Evolutionary conservation across 257 asterid species (phyloP), one percentile per base, ranked within the genome.

Genomic region (Solanum dulcamara): DNA sequence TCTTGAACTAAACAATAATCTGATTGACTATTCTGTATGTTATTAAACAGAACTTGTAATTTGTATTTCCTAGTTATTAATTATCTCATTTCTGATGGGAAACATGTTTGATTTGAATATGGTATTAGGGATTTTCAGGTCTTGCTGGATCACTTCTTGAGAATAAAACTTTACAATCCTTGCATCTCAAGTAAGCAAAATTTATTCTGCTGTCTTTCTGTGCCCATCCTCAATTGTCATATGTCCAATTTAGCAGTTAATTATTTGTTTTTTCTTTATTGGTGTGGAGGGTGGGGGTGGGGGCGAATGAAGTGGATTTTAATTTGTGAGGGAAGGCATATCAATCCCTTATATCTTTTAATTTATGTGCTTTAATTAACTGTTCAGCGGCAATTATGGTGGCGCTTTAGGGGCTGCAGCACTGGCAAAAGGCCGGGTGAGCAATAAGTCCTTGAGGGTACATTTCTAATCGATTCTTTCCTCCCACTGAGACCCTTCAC

Each of bases 111-210:
- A 85, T 91, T 93, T 92, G 92, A 91, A 90, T 90, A 92, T 93
- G 99, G 97, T 93, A 95, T 93, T 94, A 97, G 99, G 99, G 99
- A 91, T 94, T 95, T 91, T 94, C 99, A 85, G 94, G 98, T 90
- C 96, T 97, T 89, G 99, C 97, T 86, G 99, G 89, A 90, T 98
- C 97, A 35, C 91, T 97, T 86, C 93, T 95, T 86, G 95, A 94
- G 93, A 97, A 95, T 89, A 95, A 87, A 88, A 92, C 85, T 70
- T 64, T 97, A 46, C 93, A 92, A 81, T 85, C 97, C 11, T 88
- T 97, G 85, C 79, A 95, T 87, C 98, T 96, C 90, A 96, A 92
- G 99, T 96, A 81, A 85, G 91, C 86, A 53, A 72, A 70, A 18
- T 67, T 46, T 9, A 30, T 38, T 42, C 71, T 4, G 38, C 15